Conservation (phyloP, 768 basidiomycete species). For the Hericium coralloides region DNA sequence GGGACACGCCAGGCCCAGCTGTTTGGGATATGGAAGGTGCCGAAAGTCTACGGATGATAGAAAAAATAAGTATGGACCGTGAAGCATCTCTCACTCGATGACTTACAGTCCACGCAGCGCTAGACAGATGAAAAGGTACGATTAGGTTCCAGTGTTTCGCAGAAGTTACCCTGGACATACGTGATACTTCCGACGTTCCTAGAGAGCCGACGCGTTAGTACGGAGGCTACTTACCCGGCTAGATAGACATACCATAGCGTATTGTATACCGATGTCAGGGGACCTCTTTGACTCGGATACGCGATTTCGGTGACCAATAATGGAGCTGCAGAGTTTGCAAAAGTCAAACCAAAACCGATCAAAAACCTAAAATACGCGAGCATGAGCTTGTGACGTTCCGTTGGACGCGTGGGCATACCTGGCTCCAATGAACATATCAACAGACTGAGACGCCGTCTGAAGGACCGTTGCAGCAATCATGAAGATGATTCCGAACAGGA, state of each 20-base stretch:
- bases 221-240: conserved; percentile 71
- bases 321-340: conserved; percentile 26
- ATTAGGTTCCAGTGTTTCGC: neutral
- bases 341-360: conserved; percentile 23
- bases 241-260: conserved; percentile 20
- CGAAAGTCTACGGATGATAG: conserved; percentile 22
- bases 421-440: conserved; percentile 28
- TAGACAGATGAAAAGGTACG: conserved; percentile 2
- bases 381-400: neutral
- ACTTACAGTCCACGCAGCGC: conserved; percentile 57
- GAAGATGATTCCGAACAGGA: conserved; percentile 24
- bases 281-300: conserved; percentile 31
- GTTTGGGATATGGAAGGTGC: conserved; percentile 32
- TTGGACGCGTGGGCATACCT: conserved; percentile 13
- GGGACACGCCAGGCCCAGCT: conserved; percentile 37
- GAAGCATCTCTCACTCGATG: no score
- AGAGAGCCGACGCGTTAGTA: conserved; percentile 6
- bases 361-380: neutral
- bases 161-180: no score
- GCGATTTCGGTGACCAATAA: conserved; percentile 31
- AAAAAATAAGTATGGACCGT: no score
- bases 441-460: conserved; percentile 22
- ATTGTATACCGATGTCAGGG: conserved; percentile 26
- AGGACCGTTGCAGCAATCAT: conserved; percentile 25
- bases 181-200: neutral